phyloP scores from a whole-genome alignment of 768 basidiomycete genomes.

The Tylopilus sp. region DNA sequence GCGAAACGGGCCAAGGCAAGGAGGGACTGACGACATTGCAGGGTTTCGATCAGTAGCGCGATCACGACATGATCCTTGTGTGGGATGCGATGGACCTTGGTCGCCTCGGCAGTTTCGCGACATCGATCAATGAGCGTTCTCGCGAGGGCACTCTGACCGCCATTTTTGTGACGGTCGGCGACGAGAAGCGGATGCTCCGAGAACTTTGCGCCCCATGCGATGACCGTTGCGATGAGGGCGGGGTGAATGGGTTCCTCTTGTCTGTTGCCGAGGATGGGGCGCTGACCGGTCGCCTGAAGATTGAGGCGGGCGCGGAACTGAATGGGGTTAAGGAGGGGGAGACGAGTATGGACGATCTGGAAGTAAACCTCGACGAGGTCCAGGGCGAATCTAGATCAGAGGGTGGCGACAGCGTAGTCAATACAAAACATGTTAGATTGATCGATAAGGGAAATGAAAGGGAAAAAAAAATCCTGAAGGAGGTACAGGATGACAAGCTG shows the following conservation, averaged over 20 bases:
- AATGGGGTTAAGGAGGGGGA: constrained; percentile 81
- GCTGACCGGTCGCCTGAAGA: constrained; percentile 31
- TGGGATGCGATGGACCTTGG: constrained; percentile 82
- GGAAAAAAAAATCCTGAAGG: constrained; percentile 20
- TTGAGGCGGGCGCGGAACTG: constrained; percentile 75
- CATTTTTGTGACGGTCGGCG: constrained; percentile 68
- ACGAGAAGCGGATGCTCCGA: constrained; percentile 85
- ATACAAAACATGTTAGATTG: constrained; percentile 6
- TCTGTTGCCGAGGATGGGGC: constrained; percentile 17
- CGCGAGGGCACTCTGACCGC: constrained; percentile 73
- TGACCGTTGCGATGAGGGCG: constrained; percentile 77
- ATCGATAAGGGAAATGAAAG: constrained; percentile 29
- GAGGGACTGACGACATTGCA: constrained; percentile 77
- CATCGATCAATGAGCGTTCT: constrained; percentile 76
- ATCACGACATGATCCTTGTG: constrained; percentile 80
- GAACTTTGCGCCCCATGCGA: constrained; percentile 93
- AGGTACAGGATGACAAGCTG: constrained; percentile 13
- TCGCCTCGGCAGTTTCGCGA: constrained; percentile 80
- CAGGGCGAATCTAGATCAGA: constrained; percentile 67
- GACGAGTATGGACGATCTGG: constrained; percentile 85
- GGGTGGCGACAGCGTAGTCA: constrained; percentile 5
- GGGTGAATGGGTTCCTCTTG: constrained; percentile 55
- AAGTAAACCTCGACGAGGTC: constrained; percentile 96
- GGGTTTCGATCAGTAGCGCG: constrained; percentile 73
- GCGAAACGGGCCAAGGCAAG: background rate